phyloP scores from a whole-genome alignment of 805 yeast species.

The Debaryomyces tyrocola region DNA sequence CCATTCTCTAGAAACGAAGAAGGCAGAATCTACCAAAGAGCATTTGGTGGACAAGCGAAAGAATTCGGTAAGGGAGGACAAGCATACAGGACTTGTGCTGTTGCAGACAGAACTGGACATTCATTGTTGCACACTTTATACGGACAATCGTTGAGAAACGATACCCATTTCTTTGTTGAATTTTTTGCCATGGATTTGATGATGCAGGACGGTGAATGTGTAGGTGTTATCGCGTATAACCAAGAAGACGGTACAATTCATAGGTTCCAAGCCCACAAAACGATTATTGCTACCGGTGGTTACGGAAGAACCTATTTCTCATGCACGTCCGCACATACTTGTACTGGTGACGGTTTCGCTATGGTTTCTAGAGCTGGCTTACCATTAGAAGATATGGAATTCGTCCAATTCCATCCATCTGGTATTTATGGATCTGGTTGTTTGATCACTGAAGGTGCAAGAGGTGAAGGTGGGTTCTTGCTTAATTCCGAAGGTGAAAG shows the following conservation, averaged over 20 bases:
- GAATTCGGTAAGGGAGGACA: slow-evolving; percentile 98
- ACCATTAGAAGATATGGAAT: slow-evolving; percentile 96
- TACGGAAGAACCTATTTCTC: slow-evolving; percentile 98
- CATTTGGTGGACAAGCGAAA: slow-evolving; percentile 96
- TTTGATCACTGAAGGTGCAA: slow-evolving; percentile 98
- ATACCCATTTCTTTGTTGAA: slow-evolving; percentile 97
- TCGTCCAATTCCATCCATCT: slow-evolving; percentile 98
- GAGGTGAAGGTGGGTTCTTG: slow-evolving; percentile 99
- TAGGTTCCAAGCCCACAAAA: slow-evolving; percentile 95
- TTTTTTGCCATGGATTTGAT: slow-evolving; percentile 92
- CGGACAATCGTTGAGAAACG: slow-evolving; percentile 95
- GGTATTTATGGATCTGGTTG: slow-evolving; percentile 99
- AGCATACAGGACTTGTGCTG: slow-evolving; percentile 99
- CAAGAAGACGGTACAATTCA: slow-evolving; percentile 98
- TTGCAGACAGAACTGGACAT: slow-evolving; percentile 98
- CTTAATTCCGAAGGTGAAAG: slow-evolving; percentile 98
- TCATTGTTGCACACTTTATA: slow-evolving; percentile 93
- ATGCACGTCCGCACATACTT: slow-evolving; percentile 98
- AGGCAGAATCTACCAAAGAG: slow-evolving; percentile 97
- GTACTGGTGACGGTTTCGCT: slow-evolving; percentile 99
- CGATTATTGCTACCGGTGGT: slow-evolving; percentile 98
- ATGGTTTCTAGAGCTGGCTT: slow-evolving; percentile 98
- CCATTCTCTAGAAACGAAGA: slow-evolving; percentile 97
- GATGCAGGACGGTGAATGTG: slow-evolving; percentile 94
- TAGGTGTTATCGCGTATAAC: slow-evolving; percentile 96